Conservation (phyloP, 257 asterid genomes). For the Cruciata laevipes region DNA sequence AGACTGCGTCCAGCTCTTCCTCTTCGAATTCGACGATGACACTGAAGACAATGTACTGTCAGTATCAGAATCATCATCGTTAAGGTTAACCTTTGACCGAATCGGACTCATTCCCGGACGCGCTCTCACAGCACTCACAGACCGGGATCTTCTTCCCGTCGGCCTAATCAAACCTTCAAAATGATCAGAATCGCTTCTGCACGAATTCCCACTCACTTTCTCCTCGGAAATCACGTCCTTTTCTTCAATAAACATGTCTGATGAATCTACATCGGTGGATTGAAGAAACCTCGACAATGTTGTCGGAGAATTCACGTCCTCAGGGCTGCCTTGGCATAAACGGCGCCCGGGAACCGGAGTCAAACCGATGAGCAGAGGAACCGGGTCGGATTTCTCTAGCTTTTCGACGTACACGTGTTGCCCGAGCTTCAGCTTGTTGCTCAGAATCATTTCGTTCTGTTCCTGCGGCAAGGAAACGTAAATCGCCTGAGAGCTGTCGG, state of each 20-base stretch:
- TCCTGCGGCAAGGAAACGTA: slow-evolving; percentile 53
- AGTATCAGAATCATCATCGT: slow-evolving; percentile 42
- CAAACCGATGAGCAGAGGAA: slow-evolving; percentile 54
- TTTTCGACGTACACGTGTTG: slow-evolving; percentile 48
- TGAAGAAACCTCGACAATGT: slow-evolving; percentile 24
- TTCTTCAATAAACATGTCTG: slow-evolving; percentile 38
- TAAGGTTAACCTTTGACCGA: slow-evolving; percentile 14
- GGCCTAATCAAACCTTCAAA: slow-evolving; percentile 15
- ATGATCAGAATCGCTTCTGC: slow-evolving; percentile 17
- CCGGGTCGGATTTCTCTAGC: slow-evolving; percentile 45
- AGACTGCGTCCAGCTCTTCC: slow-evolving; percentile 71
- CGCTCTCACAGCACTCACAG: slow-evolving; percentile 35
- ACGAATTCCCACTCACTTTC: slow-evolving; percentile 20
- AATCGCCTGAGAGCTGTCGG: slow-evolving; percentile 59
- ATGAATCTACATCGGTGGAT: slow-evolving; percentile 27
- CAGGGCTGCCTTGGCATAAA: slow-evolving; percentile 53
- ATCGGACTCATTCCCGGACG: slow-evolving; percentile 17
- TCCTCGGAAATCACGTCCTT: slow-evolving; percentile 61
- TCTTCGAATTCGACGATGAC: slow-evolving; percentile 32
- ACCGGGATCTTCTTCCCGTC: slow-evolving; percentile 22
- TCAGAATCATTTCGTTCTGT: slow-evolving; percentile 56
- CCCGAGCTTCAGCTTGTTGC: slow-evolving; percentile 51
- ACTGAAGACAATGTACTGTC: slow-evolving; percentile 36
- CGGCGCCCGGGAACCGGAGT: slow-evolving; percentile 55
- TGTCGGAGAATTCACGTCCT: slow-evolving; percentile 33